Base-by-base conservation (phyloP, 169 alveolate species). In the Cryptosporidium sp. region DNA sequence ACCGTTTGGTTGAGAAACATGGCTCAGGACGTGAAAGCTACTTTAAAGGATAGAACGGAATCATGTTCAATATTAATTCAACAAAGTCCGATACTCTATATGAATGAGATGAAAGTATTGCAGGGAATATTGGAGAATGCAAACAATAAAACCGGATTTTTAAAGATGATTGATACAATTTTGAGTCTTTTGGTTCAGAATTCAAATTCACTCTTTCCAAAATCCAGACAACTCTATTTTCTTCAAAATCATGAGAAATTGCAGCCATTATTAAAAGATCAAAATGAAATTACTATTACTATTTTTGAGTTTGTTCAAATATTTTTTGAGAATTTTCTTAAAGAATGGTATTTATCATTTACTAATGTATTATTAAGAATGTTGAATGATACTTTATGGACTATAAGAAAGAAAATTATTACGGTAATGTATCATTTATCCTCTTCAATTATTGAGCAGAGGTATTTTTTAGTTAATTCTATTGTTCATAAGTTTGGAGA, bases 401-500 rank as follows among this genome's bases (percentile, higher is more conserved):
- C 89, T 21, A 37, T 80, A 23, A 31, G 74, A 16, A 80, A 80
- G 62, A 80, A 80, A n/a, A 80, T 80, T 41, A 31, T 80, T 37
- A 37, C 75, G 4, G 45, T 62, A 3, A 67, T 80, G 3, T 80
- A 45, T 26, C 89, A 80, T 39, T 29, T 80, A 26, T 37, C 80
- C 1, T 41, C 55, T 1, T 43, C 55, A 45, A 65, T 80, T 10
- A 21, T 39, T 3, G 89, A 80, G 62, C 89, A 80, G 14, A 59
- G 89, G 18, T 39, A 62, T 43, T 29, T 29, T 33, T 45, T 80
- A 29, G 41, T 80, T 43, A 62, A 80, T 48, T 45, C 80, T 18
- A 26, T 80, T 10, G 68, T 80, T 12, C 89, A 80, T 12, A 80
- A 80, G 39, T 80, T 80, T 80, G 89, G 89, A 1, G 89, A 80